A percentile compares a stretch with the other conserved stretches of the same genome.
phyloP scores from a whole-genome alignment of 2,329 filamentous ascomycete genomes.

The Venturia carpophila region DNA sequence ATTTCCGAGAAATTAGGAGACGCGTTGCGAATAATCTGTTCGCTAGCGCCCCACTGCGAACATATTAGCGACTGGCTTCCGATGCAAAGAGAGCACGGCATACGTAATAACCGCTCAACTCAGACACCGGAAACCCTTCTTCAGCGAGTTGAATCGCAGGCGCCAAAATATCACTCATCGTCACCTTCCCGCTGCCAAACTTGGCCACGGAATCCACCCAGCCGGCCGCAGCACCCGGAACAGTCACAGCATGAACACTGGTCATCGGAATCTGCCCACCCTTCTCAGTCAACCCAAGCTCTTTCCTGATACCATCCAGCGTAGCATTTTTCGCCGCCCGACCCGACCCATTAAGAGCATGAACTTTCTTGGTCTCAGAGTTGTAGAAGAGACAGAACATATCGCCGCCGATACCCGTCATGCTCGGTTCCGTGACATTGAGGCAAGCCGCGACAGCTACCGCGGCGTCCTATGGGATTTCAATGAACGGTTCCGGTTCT shows the following conservation, averaged over 20 bases:
- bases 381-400: slow-evolving; percentile 95
- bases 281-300: slow-evolving; percentile 50
- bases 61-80: slow-evolving; percentile 17
- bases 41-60: slow-evolving; percentile 61
- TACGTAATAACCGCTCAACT: slow-evolving; percentile 63
- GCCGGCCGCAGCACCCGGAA: slow-evolving; percentile 83
- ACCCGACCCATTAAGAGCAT: slow-evolving; percentile 89
- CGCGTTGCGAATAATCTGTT: slow-evolving; percentile 56
- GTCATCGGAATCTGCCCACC: slow-evolving; percentile 60
- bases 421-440: slow-evolving; percentile 87
- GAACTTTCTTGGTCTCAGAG: slow-evolving; percentile 70
- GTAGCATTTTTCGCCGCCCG: slow-evolving; percentile 63
- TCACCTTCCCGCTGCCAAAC: slow-evolving; percentile 82
- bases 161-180: slow-evolving; percentile 65
- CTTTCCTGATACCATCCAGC: slow-evolving; percentile 60
- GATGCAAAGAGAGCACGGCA: slow-evolving; percentile 26
- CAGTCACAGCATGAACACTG: slow-evolving; percentile 74
- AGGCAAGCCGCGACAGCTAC: slow-evolving; percentile 87
- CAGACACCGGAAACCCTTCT: slow-evolving; percentile 81
- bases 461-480: slow-evolving; percentile 67
- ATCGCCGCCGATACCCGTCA: slow-evolving; percentile 92
- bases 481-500: background rate
- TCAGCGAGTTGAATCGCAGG: slow-evolving; percentile 84
- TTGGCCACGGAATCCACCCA: slow-evolving; percentile 85
- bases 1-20: slow-evolving; percentile 85